Evolutionary conservation across 2,329 filamentous ascomycete genomes (phyloP).

Genomic region (Xylariaceae sp.): DNA sequence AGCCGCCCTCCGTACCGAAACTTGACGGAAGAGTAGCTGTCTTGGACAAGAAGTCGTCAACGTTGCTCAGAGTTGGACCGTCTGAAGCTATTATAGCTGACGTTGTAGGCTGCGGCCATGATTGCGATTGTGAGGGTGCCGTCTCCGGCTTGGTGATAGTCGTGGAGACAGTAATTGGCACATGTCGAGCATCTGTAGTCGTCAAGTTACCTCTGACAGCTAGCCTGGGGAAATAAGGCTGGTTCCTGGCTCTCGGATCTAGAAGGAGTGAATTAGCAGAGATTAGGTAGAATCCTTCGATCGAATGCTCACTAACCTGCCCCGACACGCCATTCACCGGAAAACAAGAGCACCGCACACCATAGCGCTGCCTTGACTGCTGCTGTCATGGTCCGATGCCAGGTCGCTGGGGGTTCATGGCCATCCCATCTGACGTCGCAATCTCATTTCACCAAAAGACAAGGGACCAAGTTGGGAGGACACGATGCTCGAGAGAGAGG

Average conservation of each 20-base stretch:
- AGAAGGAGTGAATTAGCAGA: too few relatives aligned
- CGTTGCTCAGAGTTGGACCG: neutral
- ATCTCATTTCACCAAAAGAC: conserved; percentile 8
- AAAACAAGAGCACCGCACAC: conserved; percentile 13
- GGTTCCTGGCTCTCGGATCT: conserved; percentile 3
- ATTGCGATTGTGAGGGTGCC: too few relatives aligned
- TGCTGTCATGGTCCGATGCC: conserved; percentile 10
- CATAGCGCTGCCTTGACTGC: conserved; percentile 7
- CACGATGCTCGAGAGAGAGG: conserved; percentile 6
- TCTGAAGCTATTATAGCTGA: neutral
- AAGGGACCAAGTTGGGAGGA: conserved; percentile 3
- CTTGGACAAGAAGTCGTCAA: too few relatives aligned
- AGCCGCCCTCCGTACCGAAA: neutral
- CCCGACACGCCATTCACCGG: conserved; percentile 3
- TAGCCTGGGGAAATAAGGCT: conserved; percentile 5
- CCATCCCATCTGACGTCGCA: conserved; percentile 11
- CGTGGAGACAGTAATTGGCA: neutral
- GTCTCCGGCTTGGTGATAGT: neutral
- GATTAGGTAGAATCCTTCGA: neutral
- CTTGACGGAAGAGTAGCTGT: too few relatives aligned
- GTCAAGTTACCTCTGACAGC: conserved; percentile 8
- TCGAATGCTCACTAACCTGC: conserved; percentile 7
- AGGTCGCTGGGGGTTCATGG: conserved; percentile 8
- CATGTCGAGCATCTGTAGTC: neutral
- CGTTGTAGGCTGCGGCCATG: neutral